These are phyloP conservation scores for Penicillium decumbens DNA, from an alignment of 2,329 filamentous ascomycete species.

Conservation along the genomic window DNA sequence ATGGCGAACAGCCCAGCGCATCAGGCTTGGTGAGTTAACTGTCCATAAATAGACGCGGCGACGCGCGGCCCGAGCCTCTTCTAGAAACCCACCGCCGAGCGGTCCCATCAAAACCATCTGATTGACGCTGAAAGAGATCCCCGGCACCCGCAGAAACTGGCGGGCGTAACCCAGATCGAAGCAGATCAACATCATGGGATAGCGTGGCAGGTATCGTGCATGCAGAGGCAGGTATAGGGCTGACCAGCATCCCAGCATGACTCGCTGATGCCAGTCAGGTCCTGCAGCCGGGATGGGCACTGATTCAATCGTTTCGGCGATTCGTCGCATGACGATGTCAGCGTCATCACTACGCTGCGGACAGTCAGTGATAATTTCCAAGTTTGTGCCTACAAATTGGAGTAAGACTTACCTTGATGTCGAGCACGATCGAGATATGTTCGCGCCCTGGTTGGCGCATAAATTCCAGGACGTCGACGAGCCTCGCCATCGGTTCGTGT, in stretches of 20 bases:
- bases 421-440: slow-evolving; percentile 74
- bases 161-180: slow-evolving; percentile 56
- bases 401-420: slow-evolving; percentile 66
- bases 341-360: slow-evolving; percentile 43
- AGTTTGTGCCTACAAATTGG: background rate
- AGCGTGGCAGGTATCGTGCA: slow-evolving; percentile 47
- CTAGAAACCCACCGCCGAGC: slow-evolving; percentile 62
- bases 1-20: slow-evolving; percentile 71
- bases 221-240: slow-evolving; percentile 65
- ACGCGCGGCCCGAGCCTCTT: slow-evolving; percentile 52
- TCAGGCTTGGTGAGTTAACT: slow-evolving; percentile 70
- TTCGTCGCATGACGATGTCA: slow-evolving; percentile 64
- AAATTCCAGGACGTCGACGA: slow-evolving; percentile 70
- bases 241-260: slow-evolving; percentile 80
- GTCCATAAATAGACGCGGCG: slow-evolving; percentile 76
- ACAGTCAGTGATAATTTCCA: background rate
- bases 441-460: slow-evolving; percentile 61
- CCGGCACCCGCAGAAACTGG: slow-evolving; percentile 60
- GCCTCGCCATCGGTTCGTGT: slow-evolving; percentile 65
- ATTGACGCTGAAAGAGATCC: slow-evolving; percentile 73
- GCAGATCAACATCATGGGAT: slow-evolving; percentile 40
- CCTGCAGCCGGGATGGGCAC: slow-evolving; percentile 45
- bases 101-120: slow-evolving; percentile 65
- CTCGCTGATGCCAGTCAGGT: slow-evolving; percentile 61
- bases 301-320: slow-evolving; percentile 59